Percentiles rank a stretch among this genome's conserved stretches.
phyloP scores from a whole-genome alignment of 108 stramenopile species.

The Pseudonitzschia pungens region DNA sequence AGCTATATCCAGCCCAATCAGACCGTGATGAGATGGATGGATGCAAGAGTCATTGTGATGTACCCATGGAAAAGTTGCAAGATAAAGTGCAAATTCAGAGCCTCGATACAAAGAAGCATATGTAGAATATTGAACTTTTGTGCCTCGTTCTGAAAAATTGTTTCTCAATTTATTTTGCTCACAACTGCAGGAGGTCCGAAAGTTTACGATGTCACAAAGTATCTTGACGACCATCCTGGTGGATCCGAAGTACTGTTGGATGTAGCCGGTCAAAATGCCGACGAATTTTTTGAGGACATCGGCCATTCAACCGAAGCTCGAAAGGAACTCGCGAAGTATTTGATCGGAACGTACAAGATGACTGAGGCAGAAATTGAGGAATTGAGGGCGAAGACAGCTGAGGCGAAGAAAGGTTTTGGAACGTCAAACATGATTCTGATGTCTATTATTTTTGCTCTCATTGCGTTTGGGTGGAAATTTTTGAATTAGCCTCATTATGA shows the following conservation, averaged over 20 bases:
- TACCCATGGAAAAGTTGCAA: too few relatives aligned
- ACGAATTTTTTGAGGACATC: conserved; percentile 98
- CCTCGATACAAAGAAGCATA: background rate
- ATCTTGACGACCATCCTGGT: conserved; percentile 97
- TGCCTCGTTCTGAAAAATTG: background rate
- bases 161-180: conserved; percentile 3
- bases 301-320: conserved; percentile 95
- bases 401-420: conserved; percentile 19
- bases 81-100: too few relatives aligned
- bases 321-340: conserved; percentile 77
- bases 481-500: background rate
- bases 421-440: conserved; percentile 21
- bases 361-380: conserved; percentile 63
- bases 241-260: conserved; percentile 95
- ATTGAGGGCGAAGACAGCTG: conserved; percentile 42
- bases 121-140: background rate
- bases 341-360: conserved; percentile 77
- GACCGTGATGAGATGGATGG: too few relatives aligned
- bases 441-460: conserved; percentile 42
- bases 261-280: conserved; percentile 88
- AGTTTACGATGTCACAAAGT: conserved; percentile 97
- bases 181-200: conserved; percentile 78
- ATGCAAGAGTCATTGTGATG: too few relatives aligned
- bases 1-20: too few relatives aligned
- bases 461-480: conserved; percentile 42